phyloP scores from a whole-genome alignment of 73 alveolate genomes.

The Paramecium sexaurelia region DNA sequence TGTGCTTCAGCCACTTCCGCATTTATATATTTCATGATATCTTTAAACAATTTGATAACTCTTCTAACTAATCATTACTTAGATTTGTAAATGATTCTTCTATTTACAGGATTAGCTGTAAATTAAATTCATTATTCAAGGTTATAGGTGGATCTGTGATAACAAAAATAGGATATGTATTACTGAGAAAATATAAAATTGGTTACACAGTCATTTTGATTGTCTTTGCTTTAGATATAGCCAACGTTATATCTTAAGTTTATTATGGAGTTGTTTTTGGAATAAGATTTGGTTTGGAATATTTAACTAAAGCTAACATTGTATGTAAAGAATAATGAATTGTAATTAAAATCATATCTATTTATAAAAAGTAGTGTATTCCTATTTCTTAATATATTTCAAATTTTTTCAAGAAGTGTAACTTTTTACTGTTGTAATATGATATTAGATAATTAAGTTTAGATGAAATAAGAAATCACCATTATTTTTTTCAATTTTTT shows the following conservation, averaged over 20 bases:
- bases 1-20: constrained; percentile 49
- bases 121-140: background rate
- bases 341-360: no score
- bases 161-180: constrained; percentile 17
- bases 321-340: background rate
- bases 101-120: constrained; percentile 45
- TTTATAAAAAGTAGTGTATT: no score
- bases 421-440: no score
- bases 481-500: no score
- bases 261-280: constrained; percentile 40
- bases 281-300: background rate
- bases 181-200: background rate
- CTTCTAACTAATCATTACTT: background rate
- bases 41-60: constrained; percentile 1
- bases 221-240: background rate
- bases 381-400: background rate
- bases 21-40: constrained; percentile 11
- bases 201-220: constrained; percentile 11
- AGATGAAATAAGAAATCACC: no score
- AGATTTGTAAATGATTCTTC: background rate
- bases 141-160: constrained; percentile 52
- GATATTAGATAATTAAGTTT: no score
- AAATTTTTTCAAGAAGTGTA: constrained; percentile 10
- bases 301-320: background rate
- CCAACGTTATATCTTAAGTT: background rate